Conservation (phyloP, 208 protist genomes). For the Leishmania lainsoni region DNA sequence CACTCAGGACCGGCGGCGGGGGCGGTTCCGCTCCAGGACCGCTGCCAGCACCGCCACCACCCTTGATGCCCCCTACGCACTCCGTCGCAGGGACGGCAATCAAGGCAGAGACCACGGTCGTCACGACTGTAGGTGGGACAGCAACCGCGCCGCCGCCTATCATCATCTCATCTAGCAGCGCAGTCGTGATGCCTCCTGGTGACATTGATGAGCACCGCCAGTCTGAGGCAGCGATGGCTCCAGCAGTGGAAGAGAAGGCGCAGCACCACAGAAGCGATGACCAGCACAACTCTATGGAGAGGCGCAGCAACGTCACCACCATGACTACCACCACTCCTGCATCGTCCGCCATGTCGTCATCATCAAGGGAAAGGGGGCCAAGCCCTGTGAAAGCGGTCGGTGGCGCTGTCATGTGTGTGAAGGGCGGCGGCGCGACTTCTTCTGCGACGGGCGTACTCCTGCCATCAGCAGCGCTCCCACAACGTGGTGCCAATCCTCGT, state of each 20-base stretch:
- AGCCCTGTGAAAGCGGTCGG: not conserved
- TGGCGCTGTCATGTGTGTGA: not conserved
- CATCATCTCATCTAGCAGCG: not conserved
- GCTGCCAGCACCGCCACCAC: not conserved
- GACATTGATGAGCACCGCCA: not conserved
- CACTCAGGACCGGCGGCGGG: not conserved
- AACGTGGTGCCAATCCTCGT: conserved; percentile 3
- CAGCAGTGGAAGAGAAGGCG: not conserved
- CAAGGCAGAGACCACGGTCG: not conserved
- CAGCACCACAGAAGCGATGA: not conserved
- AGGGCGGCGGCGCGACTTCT: not conserved
- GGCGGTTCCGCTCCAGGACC: not conserved
- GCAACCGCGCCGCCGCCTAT: conserved; percentile 2
- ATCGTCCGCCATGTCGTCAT: not conserved
- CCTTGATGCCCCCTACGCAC: not conserved
- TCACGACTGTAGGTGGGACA: not conserved
- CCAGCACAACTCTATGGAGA: not conserved
- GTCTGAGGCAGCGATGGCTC: not conserved
- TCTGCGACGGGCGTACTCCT: not conserved
- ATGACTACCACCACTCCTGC: conserved; percentile 5
- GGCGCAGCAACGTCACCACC: not conserved
- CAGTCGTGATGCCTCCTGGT: not conserved
- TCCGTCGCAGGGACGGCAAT: not conserved
- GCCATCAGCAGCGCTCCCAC: not conserved
- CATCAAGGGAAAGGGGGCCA: not conserved